phyloP scores from a whole-genome alignment of 2,329 filamentous ascomycete genomes.

The Trichoderma gracile region DNA sequence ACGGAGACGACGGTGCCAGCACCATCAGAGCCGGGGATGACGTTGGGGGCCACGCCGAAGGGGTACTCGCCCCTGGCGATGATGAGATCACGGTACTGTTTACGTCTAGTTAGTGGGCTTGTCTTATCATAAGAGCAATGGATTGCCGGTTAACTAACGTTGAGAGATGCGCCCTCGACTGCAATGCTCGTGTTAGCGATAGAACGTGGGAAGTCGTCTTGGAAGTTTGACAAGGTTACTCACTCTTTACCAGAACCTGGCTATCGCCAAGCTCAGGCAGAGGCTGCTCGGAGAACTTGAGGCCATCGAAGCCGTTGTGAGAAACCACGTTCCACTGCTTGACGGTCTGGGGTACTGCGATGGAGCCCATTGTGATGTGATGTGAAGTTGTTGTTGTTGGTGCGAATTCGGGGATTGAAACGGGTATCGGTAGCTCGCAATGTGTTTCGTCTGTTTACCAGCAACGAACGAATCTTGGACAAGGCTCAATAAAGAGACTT shows the following conservation, averaged over 20 bases:
- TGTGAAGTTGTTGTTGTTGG: neutral
- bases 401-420: neutral
- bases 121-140: neutral
- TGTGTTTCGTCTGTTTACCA: neutral
- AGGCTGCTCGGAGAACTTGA: conserved; percentile 56
- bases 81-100: conserved; percentile 53
- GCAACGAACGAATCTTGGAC: neutral
- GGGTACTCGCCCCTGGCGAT: conserved; percentile 52
- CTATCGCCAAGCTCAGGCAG: conserved; percentile 66
- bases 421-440: neutral
- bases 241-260: conserved; percentile 67
- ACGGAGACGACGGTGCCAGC: conserved; percentile 56
- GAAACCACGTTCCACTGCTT: conserved; percentile 57
- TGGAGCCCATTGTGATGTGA: conserved; percentile 12
- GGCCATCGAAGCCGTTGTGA: conserved; percentile 54
- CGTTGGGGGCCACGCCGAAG: conserved; percentile 44
- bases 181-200: conserved; percentile 3
- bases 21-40: conserved; percentile 55
- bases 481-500: too few species aligned
- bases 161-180: conserved; percentile 54
- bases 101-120: neutral
- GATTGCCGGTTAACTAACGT: conserved; percentile 36
- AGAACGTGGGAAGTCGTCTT: neutral
- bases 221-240: neutral
- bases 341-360: conserved; percentile 41